These are phyloP conservation scores for Claviceps humidiphila DNA, from an alignment of 2,329 filamentous ascomycete genomes.

Conservation along the genomic window DNA sequence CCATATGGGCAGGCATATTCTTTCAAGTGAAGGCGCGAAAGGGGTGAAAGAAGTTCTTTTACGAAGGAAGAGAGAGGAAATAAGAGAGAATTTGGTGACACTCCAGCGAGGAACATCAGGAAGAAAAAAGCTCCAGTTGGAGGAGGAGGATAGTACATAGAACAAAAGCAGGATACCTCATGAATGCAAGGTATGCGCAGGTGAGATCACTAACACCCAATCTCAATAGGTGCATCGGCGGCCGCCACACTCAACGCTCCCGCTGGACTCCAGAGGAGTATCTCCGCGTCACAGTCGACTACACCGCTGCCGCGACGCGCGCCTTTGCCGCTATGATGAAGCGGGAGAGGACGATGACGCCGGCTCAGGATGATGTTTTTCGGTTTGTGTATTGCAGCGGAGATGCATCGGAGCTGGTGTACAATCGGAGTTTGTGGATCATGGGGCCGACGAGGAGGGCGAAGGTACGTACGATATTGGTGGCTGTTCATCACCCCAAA, in stretches of 20 bases:
- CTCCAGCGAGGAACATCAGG: no score
- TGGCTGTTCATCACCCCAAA: no score
- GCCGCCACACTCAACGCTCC: neutral
- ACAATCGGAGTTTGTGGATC: slow-evolving; percentile 3
- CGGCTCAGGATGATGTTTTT: neutral
- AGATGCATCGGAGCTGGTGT: slow-evolving; percentile 1
- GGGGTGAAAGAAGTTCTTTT: neutral
- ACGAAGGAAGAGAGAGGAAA: neutral
- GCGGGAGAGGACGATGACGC: neutral
- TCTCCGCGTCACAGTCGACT: slow-evolving; percentile 1
- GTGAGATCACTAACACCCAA: neutral
- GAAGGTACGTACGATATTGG: neutral
- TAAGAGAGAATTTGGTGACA: neutral
- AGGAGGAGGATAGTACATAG: neutral
- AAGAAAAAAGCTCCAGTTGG: neutral
- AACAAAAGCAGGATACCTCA: neutral
- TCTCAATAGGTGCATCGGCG: slow-evolving; percentile 1
- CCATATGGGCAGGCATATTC: neutral
- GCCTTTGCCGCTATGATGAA: neutral
- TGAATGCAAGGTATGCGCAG: neutral
- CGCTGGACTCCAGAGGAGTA: slow-evolving; percentile 3
- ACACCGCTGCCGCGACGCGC: neutral
- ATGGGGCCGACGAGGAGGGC: slow-evolving; percentile 3
- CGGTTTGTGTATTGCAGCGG: slow-evolving; percentile 2
- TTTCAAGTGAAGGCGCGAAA: neutral